These are phyloP conservation scores for Lepidium sativum DNA, from an alignment of 345 rosid genomes.

Conservation along the genomic window DNA sequence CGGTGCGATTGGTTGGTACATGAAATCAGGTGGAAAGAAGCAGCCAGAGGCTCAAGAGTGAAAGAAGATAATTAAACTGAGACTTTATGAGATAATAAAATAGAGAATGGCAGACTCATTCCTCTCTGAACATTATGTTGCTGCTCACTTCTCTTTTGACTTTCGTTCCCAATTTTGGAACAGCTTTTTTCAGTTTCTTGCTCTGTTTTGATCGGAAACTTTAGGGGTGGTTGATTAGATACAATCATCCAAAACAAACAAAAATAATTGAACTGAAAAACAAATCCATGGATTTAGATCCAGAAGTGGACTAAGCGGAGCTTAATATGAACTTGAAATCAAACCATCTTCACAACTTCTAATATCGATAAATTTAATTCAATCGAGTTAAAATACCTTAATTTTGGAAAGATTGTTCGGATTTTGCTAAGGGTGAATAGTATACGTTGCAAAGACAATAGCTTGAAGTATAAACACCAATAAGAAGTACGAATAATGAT, in stretches of 20 bases:
- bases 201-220: background rate
- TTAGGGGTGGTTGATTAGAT: background rate
- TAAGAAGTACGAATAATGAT: background rate
- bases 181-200: background rate
- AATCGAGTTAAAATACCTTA: no score
- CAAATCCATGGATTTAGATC: background rate
- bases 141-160: background rate
- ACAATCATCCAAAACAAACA: background rate
- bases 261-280: background rate
- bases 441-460: background rate
- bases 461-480: background rate
- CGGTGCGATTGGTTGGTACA: constrained; percentile 86
- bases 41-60: constrained; percentile 54
- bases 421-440: no score
- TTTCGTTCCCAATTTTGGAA: background rate
- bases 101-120: background rate
- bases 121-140: background rate
- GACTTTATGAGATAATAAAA: constrained; percentile 9
- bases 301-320: no score
- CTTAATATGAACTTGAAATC: no score
- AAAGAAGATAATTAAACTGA: background rate
- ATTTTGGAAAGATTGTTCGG: no score
- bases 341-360: no score
- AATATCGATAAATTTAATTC: no score
- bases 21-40: constrained; percentile 67